Conservation (phyloP, 331 rosid species). For the Stylosanthes scabra region DNA sequence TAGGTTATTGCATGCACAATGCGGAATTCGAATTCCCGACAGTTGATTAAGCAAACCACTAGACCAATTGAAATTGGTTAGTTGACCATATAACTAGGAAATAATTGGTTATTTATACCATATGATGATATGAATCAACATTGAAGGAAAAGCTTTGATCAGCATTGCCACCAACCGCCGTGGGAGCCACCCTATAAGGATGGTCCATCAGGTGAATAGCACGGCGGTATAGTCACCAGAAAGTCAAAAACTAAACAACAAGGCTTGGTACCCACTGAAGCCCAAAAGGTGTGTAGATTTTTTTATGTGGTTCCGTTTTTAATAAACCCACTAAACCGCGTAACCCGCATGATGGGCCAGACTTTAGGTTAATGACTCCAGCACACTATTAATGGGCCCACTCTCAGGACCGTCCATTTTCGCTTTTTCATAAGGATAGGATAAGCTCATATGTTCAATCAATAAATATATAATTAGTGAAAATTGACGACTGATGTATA, state of each 20-base stretch:
- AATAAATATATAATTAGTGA: too few species aligned
- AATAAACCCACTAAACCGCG: constrained; percentile 35
- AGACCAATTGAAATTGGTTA: too few species aligned
- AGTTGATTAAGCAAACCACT: too few species aligned
- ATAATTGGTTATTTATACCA: too few species aligned
- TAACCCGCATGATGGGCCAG: constrained; percentile 21
- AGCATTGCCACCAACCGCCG: neutral
- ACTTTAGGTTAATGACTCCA: neutral
- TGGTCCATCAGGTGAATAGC: neutral
- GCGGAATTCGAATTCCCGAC: too few species aligned
- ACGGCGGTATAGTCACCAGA: neutral
- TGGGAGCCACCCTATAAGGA: neutral
- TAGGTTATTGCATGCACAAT: too few species aligned
- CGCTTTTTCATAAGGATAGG: neutral
- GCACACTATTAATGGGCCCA: constrained; percentile 9
- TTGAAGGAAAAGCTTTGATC: neutral
- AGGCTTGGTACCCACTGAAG: constrained; percentile 17
- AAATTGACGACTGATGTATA: too few species aligned
- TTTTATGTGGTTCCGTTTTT: neutral
- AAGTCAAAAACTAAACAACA: constrained; percentile 1
- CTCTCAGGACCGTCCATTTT: constrained; percentile 10
- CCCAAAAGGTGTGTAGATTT: constrained; percentile 7
- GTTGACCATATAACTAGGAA: too few species aligned
- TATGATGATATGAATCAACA: too few species aligned
- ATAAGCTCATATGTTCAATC: neutral